Evolutionary conservation across 2,329 filamentous ascomycete genomes (phyloP).

Genomic region (Thielaviopsis euricoi): DNA sequence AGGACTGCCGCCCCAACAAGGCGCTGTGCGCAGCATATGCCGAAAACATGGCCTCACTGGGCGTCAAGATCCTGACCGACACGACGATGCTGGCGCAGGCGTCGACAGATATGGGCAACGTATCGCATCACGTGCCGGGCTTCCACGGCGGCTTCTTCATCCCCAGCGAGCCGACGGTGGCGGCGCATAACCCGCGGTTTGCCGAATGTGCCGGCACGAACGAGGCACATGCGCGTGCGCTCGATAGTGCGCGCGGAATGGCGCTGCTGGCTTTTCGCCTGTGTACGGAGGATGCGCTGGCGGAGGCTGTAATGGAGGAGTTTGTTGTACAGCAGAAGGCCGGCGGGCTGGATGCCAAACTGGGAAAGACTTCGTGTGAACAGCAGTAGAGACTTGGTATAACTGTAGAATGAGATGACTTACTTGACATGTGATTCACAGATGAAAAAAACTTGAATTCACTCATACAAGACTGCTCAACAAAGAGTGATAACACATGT

Average conservation of each 20-base stretch:
- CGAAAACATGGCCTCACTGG: neutral
- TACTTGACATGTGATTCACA: neutral
- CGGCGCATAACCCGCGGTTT: conserved; percentile 19
- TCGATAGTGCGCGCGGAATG: conserved; percentile 29
- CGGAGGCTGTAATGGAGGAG: neutral
- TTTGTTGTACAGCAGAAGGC: neutral
- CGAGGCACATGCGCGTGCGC: conserved; percentile 22
- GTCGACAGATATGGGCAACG: conserved; percentile 36
- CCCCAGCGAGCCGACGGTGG: conserved; percentile 20
- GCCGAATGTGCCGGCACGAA: conserved; percentile 24
- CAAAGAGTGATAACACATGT: too few species aligned
- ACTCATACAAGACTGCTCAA: neutral
- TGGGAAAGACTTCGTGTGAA: too few species aligned
- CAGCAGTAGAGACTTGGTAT: too few species aligned
- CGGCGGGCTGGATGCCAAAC: conserved; percentile 15
- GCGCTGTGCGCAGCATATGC: neutral
- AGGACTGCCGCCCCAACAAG: neutral
- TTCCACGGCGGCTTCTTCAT: conserved; percentile 33
- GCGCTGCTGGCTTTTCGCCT: conserved; percentile 18
- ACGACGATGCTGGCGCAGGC: conserved; percentile 16
- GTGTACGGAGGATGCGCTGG: neutral
- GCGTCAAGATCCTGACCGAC: neutral
- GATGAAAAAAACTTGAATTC: neutral
- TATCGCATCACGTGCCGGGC: conserved; percentile 28
- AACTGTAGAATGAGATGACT: too few species aligned